These are phyloP conservation scores for Phanerodontia chrysosporium DNA, from an alignment of 768 basidiomycete species.

Conservation along the genomic window DNA sequence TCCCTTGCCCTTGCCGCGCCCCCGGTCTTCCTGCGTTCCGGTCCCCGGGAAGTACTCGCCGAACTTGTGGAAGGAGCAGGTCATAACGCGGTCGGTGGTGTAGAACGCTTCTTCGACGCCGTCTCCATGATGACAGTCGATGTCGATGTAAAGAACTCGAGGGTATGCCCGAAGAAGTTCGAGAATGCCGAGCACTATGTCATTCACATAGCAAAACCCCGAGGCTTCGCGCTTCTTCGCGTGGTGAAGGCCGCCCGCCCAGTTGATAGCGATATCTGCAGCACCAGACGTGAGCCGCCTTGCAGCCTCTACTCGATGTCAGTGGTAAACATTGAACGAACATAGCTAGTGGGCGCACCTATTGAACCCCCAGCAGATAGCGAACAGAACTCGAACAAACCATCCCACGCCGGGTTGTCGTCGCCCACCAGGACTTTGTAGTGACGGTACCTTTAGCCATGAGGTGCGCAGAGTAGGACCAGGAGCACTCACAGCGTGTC, in stretches of 20 bases:
- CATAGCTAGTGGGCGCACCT: conserved; percentile 46
- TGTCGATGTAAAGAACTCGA: conserved; percentile 91
- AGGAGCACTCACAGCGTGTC: conserved; percentile 66
- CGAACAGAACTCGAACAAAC: conserved; percentile 94
- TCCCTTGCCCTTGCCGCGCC: conserved; percentile 76
- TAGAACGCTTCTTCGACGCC: conserved; percentile 99
- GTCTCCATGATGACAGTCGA: conserved; percentile 98
- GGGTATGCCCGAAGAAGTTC: conserved; percentile 84
- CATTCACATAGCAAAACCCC: conserved; percentile 99
- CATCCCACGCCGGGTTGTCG: conserved; percentile 96
- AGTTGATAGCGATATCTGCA: conserved; percentile 85
- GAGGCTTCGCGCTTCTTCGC: conserved; percentile 99
- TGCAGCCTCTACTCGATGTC: conserved; percentile 57
- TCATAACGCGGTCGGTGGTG: conserved; percentile 96
- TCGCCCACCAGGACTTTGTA: conserved; percentile 66
- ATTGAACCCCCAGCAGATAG: conserved; percentile 96
- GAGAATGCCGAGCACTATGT: conserved; percentile 91
- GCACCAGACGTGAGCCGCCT: conserved; percentile 74
- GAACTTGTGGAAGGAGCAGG: conserved; percentile 94
- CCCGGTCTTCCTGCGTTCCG: conserved; percentile 80
- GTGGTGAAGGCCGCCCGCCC: conserved; percentile 98
- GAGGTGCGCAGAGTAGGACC: not conserved
- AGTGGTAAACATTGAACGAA: not conserved
- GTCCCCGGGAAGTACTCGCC: conserved; percentile 94
- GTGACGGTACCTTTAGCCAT: not conserved